Percentiles rank a stretch among this genome's conserved stretches.
Evolutionary conservation across 23 red algal genomes (phyloP).

Genomic region (Gracilaria gracilis): DNA sequence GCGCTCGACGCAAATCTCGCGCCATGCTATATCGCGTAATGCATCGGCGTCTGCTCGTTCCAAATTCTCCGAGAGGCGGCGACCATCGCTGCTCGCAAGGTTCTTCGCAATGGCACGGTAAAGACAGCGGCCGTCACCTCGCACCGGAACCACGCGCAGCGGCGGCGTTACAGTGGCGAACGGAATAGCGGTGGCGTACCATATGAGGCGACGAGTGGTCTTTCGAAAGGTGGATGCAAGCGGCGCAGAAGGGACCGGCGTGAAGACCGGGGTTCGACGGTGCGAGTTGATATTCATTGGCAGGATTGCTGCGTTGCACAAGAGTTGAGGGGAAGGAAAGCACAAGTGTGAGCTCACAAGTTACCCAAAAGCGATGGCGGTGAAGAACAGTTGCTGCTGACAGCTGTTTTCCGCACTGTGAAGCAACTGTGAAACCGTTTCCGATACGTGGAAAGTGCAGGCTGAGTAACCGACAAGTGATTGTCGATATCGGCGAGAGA

Average conservation of each 20-base stretch:
- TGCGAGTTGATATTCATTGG: neutral
- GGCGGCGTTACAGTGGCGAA: conserved; percentile 14
- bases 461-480: neutral
- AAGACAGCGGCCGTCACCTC: conserved; percentile 93
- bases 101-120: conserved; percentile 96
- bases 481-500: neutral
- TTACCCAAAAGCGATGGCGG: neutral
- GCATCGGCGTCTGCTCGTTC: conserved; percentile 94
- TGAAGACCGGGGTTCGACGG: conserved; percentile 16
- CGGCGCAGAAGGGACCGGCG: neutral
- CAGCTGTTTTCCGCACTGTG: neutral
- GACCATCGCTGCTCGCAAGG: conserved; percentile 78
- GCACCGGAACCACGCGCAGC: conserved; percentile 65
- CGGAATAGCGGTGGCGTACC: conserved; percentile 19
- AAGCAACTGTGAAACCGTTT: neutral
- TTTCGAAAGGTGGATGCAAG: neutral
- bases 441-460: neutral
- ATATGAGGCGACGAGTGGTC: neutral
- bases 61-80: conserved; percentile 73
- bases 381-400: neutral
- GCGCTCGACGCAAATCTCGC: conserved; percentile 77
- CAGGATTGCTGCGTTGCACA: neutral
- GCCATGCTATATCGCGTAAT: conserved; percentile 81
- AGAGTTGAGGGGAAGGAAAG: neutral
- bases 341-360: neutral